Percentiles rank a stretch among this genome's conserved stretches.
These are phyloP conservation scores for Leccinum variicolor DNA, from an alignment of 768 basidiomycete genomes.

Conservation along the genomic window DNA sequence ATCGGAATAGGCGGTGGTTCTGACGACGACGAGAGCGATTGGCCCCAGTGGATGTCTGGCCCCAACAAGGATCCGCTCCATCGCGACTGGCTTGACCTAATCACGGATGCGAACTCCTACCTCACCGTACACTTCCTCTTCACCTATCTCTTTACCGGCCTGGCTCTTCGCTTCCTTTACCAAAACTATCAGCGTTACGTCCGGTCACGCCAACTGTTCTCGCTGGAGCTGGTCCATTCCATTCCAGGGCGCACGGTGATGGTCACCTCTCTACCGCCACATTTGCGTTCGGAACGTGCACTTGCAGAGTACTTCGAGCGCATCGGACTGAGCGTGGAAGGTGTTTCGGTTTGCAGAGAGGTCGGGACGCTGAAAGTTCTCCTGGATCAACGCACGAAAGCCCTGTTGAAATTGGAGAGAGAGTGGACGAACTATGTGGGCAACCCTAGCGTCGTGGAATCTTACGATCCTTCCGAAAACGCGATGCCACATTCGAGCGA, in stretches of 20 bases:
- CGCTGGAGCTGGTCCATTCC: slow-evolving; percentile 91
- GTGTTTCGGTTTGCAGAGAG: slow-evolving; percentile 85
- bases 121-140: slow-evolving; percentile 87
- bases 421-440: slow-evolving; percentile 93
- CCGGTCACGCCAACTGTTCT: slow-evolving; percentile 88
- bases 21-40: slow-evolving; percentile 40
- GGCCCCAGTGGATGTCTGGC: slow-evolving; percentile 37
- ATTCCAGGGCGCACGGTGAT: slow-evolving; percentile 92
- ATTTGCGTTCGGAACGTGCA: slow-evolving; percentile 79
- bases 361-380: slow-evolving; percentile 69
- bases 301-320: slow-evolving; percentile 93
- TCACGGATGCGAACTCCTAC: slow-evolving; percentile 87
- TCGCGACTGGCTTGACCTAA: slow-evolving; percentile 79
- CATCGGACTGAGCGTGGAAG: slow-evolving; percentile 85
- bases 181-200: slow-evolving; percentile 88
- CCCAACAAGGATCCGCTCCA: slow-evolving; percentile 31
- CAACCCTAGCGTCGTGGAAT: slow-evolving; percentile 84
- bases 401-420: slow-evolving; percentile 71
- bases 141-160: slow-evolving; percentile 89
- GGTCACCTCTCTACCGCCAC: slow-evolving; percentile 78
- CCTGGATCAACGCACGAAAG: slow-evolving; percentile 77
- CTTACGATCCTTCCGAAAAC: slow-evolving; percentile 72
- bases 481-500: slow-evolving; percentile 43
- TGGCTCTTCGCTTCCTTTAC: slow-evolving; percentile 84
- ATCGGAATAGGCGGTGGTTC: slow-evolving; percentile 60